Base-by-base conservation (phyloP, 1,139 yeast species). In the Lodderomyces metapsilosis region DNA sequence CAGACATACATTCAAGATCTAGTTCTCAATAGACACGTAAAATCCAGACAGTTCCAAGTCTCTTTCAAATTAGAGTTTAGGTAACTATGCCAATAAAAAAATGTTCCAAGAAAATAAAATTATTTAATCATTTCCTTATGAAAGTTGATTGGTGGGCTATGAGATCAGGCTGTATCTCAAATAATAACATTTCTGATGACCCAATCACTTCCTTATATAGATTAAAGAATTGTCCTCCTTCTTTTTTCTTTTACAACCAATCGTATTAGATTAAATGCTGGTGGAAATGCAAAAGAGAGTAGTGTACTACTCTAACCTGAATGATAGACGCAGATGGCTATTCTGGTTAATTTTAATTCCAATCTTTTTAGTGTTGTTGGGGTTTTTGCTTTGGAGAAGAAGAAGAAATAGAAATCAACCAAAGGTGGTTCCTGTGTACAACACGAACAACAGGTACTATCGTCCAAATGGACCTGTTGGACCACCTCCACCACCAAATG, bases 271-370 rank as follows among this genome's bases (percentile, higher is more conserved):
- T 5, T 20, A 20, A 10, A 28, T 28, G 32, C 5, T 28, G 6
- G 8, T 28, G n/a, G 16, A 28, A 15, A 9, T 28, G 5, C 18
- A 28, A 28, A 28, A 28, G 18, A 28, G 32, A 28, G 18, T 28
- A 15, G 32, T 28, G 6, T 28, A 28, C 32, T 28, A 28, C 15
- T n/a, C 32, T 28, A 15, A 20, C 8, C 5, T 15, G 4, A 15
- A 15, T n/a, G 18, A 15, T 28, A 28, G 18, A 13, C 32, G 32
- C 32, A 28, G 32, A 28, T 33, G 36, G 36, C 18, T 33, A 33
- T 33, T 33, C 25, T 33, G 36, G 38, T 21, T 36, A 28, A 36
- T 36, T 4, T n/a, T 37, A 15, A 37, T 37, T 7, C 40, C 40
- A 13, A 23, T 37, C 5, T 31, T 37, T 30, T 3, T 17, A 30